A percentile compares a stretch with the other conserved stretches of the same genome.
phyloP scores from a whole-genome alignment of 1,139 yeast species.

The Protomyces lactucae-debilis region DNA sequence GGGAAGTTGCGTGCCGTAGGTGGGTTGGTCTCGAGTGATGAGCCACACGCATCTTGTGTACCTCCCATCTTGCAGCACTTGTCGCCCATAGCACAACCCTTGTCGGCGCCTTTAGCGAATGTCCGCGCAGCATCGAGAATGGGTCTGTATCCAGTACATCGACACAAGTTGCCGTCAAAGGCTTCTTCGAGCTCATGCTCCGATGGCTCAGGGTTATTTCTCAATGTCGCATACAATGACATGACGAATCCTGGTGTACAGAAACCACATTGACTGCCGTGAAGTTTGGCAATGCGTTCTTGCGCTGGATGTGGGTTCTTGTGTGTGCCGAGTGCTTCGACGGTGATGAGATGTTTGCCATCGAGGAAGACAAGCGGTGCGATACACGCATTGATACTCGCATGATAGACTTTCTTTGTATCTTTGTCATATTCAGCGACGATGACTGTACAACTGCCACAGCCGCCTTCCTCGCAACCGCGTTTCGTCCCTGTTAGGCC shows the following conservation, averaged over 20 bases:
- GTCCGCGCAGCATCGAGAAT: conserved; percentile 47
- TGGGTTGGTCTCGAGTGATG: not conserved
- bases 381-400: conserved; percentile 46
- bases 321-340: conserved; percentile 45
- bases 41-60: conserved; percentile 1
- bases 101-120: conserved; percentile 37
- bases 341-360: conserved; percentile 46
- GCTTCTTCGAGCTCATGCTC: conserved; percentile 45
- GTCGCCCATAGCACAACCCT: conserved; percentile 35
- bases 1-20: conserved; percentile 19
- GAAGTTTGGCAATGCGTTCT: conserved; percentile 46
- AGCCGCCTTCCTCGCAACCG: conserved; percentile 49
- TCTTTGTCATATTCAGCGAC: conserved; percentile 40
- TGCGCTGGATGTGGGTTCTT: conserved; percentile 46
- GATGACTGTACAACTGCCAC: conserved; percentile 49
- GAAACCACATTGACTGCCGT: conserved; percentile 50
- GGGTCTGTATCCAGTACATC: conserved; percentile 50
- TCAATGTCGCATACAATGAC: conserved; percentile 44
- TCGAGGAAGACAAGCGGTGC: conserved; percentile 46
- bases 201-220: conserved; percentile 41
- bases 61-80: conserved; percentile 18
- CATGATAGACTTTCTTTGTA: conserved; percentile 38
- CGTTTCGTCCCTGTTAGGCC: conserved; percentile 46
- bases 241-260: conserved; percentile 50
- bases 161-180: conserved; percentile 46